A percentile compares a stretch with the other conserved stretches of the same genome.
Conservation (phyloP, 257 asterid species). For the Paraleonurus japonicus region DNA sequence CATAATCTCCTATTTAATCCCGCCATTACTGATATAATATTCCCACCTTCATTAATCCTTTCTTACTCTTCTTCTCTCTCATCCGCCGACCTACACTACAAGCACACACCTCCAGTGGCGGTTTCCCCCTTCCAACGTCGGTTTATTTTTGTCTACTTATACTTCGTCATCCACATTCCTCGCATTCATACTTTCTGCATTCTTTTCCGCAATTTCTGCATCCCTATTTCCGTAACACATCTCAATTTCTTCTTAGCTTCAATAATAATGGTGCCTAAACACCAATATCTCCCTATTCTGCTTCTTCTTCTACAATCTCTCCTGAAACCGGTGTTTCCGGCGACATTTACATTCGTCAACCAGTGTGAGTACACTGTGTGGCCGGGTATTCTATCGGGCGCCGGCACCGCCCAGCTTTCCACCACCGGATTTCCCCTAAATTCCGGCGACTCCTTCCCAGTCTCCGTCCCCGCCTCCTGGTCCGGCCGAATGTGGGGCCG, state of each 20-base stretch:
- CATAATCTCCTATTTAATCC: not conserved
- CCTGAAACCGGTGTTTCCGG: slow-evolving; percentile 32
- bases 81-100: slow-evolving; percentile 19
- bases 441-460: slow-evolving; percentile 42
- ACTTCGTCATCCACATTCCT: not conserved
- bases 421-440: slow-evolving; percentile 58
- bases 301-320: not conserved
- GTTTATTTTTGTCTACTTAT: not conserved
- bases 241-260: too few species aligned
- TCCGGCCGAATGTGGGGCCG: slow-evolving; percentile 83
- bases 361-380: slow-evolving; percentile 63
- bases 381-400: slow-evolving; percentile 69
- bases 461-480: slow-evolving; percentile 57
- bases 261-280: slow-evolving; percentile 14
- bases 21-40: not conserved
- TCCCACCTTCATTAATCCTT: not conserved
- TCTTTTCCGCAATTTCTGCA: not conserved
- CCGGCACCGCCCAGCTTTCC: slow-evolving; percentile 54
- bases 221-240: not conserved
- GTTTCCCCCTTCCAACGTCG: slow-evolving; percentile 19
- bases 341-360: slow-evolving; percentile 62
- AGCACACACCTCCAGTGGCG: not conserved
- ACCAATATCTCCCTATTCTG: not conserved
- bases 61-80: not conserved
- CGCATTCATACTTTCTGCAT: not conserved